Percentiles rank a stretch among this genome's conserved stretches.
Evolutionary conservation across 2,329 filamentous ascomycete species (phyloP).

Genomic region (Coniochaeta sp.): DNA sequence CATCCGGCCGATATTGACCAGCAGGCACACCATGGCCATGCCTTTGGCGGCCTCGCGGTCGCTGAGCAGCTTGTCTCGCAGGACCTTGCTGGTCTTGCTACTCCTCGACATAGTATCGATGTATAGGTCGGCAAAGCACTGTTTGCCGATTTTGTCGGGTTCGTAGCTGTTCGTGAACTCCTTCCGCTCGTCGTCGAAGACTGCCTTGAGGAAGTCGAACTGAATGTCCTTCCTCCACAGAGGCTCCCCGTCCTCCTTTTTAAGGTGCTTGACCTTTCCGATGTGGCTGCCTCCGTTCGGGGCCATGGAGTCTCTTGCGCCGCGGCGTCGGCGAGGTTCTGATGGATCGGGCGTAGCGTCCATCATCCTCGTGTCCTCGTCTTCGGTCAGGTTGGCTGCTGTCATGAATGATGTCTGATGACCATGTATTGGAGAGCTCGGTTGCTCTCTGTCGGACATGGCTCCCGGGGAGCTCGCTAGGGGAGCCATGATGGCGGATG

Average conservation of each 20-base stretch:
- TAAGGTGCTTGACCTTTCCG: constrained; percentile 74
- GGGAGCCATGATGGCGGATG: constrained; percentile 2
- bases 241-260: constrained; percentile 83
- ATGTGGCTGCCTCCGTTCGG: constrained; percentile 29
- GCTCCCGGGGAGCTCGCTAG: constrained; percentile 29
- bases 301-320: constrained; percentile 22
- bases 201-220: constrained; percentile 73
- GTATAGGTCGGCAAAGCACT: constrained; percentile 90
- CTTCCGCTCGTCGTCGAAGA: constrained; percentile 66
- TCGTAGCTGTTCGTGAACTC: constrained; percentile 95
- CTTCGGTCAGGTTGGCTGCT: constrained; percentile 39
- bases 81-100: constrained; percentile 97
- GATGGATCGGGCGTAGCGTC: constrained; percentile 34
- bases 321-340: constrained; percentile 20
- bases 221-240: constrained; percentile 85
- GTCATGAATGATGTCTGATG: constrained; percentile 39
- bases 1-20: constrained; percentile 97
- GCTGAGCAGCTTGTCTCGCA: constrained; percentile 91
- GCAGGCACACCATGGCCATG: constrained; percentile 98
- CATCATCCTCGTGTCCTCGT: constrained; percentile 36
- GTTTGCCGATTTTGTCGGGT: constrained; percentile 46
- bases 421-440: constrained; percentile 35
- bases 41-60: constrained; percentile 89
- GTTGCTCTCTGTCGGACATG: constrained; percentile 37
- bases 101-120: constrained; percentile 98